Conservation (phyloP, 192 early-diverging fungal genomes). For the Entomortierella chlamydospora region DNA sequence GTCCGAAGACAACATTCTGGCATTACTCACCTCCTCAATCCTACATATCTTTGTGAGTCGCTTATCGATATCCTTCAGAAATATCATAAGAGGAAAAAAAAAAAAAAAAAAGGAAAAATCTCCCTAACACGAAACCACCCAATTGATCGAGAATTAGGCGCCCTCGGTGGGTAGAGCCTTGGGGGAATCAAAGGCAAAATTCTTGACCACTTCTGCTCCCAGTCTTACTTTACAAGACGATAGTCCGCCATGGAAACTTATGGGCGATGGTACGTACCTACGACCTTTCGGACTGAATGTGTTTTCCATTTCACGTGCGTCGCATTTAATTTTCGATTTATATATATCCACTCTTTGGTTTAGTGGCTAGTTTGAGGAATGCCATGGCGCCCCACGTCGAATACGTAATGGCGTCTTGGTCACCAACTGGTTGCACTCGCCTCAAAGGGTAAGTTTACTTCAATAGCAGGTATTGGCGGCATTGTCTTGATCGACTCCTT, state of each 20-base stretch:
- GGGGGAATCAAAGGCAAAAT: constrained; percentile 5
- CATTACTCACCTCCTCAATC: constrained; percentile 27
- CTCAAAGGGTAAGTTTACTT: constrained; percentile 22
- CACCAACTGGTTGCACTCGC: constrained; percentile 40
- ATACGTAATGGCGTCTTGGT: constrained; percentile 26
- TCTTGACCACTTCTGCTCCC: constrained; percentile 15
- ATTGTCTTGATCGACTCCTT: too few species aligned
- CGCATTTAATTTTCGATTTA: neutral
- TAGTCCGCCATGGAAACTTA: constrained; percentile 27
- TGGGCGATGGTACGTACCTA: constrained; percentile 1
- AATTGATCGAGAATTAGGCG: neutral
- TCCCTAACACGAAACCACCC: neutral
- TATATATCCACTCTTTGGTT: neutral
- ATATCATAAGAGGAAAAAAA: neutral
- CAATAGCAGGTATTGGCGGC: too few species aligned
- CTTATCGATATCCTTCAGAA: neutral
- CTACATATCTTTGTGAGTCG: constrained; percentile 41
- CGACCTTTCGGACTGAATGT: too few species aligned
- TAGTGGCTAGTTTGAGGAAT: constrained; percentile 30
- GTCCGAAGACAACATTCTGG: constrained; percentile 50
- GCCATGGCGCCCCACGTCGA: constrained; percentile 19
- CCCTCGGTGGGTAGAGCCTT: constrained; percentile 7
- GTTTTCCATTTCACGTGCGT: neutral
- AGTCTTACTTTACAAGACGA: constrained; percentile 1
- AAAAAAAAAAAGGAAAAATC: neutral